Evolutionary conservation across 164 flowering plant genomes (phyloP), one percentile per base, ranked within the genome.

Genomic region (Aristolochia contorta): DNA sequence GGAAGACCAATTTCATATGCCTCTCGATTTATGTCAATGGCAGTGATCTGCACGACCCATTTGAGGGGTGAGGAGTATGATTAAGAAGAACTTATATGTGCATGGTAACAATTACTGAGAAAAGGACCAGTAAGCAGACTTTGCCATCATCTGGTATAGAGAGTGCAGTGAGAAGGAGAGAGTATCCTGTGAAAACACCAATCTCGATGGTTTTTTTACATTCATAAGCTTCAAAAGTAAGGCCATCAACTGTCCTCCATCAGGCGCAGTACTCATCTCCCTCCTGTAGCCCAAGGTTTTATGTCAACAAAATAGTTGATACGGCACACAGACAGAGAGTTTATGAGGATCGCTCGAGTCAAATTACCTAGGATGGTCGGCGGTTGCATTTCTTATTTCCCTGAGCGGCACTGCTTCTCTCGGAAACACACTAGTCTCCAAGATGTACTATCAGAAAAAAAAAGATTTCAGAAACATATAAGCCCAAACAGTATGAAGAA

Each of bases 131-230:
- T 16, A 20, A 3, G 1, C 33, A 21, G 3, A 78, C 84, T 74
- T 78, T 73, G 62, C 82, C 86, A 51, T 81, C 80, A 0, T 81
- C 76, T 16, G 89, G 86, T 52, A 82, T 65, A 0, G 79, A 45
- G 19, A 81, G 84, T 32, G 84, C 86, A 1, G 89, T 84, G 67
- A 74, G 72, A 25, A 84, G 80, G 54, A 81, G 84, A 47, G 89
- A 84, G 68, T 81, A 84, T 20, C 89, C 84, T 12, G 89, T 84
- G 70, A 68, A 82, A 43, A 82, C 89, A 32, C 84, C 86, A 19
- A 84, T 61, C 60, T 83, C 86, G 24, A 82, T 78, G 10, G 89
- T 78, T 50, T 72, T 78, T 49, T 81, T 0, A 86, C 79, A 60
- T 77, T 77, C 6, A 78, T 47, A 6, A 78, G 67, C 58, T 69